These are phyloP conservation scores for Coprinopsis sp. DNA, from an alignment of 768 basidiomycete genomes.

Conservation along the genomic window DNA sequence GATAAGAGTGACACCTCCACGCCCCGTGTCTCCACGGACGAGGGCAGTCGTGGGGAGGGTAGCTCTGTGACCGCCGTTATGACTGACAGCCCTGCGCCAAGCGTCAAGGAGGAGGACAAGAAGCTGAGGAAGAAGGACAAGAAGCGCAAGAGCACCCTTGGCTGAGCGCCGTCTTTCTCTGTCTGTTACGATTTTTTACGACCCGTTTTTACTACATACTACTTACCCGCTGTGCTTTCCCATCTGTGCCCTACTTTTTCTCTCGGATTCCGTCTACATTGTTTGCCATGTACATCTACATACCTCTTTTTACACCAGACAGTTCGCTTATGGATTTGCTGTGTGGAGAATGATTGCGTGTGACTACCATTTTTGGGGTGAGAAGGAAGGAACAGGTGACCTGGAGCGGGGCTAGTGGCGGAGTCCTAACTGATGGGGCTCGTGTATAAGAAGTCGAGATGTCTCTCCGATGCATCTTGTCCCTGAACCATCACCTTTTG, in stretches of 20 bases:
- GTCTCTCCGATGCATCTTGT: too few relatives aligned
- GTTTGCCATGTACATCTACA: too few relatives aligned
- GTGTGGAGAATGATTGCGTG: too few relatives aligned
- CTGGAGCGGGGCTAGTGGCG: not conserved
- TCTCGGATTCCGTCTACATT: too few relatives aligned
- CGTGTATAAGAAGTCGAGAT: slow-evolving; percentile 1
- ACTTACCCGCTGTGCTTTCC: slow-evolving; percentile 29
- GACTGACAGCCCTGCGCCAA: slow-evolving; percentile 54
- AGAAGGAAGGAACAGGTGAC: not conserved
- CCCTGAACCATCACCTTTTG: slow-evolving; percentile 8
- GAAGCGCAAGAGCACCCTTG: slow-evolving; percentile 38
- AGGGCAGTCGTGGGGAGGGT: slow-evolving; percentile 38
- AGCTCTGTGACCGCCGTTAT: slow-evolving; percentile 30
- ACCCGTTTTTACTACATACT: slow-evolving; percentile 28
- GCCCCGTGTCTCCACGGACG: slow-evolving; percentile 43
- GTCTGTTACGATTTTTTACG: slow-evolving; percentile 15
- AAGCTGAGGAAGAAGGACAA: slow-evolving; percentile 63
- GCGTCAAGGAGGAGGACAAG: slow-evolving; percentile 50
- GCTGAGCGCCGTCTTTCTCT: slow-evolving; percentile 16
- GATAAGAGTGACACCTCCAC: too few relatives aligned
- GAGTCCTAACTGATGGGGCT: not conserved
- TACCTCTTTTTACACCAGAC: too few relatives aligned
- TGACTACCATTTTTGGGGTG: not conserved
- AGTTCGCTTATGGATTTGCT: too few relatives aligned
- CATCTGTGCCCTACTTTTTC: not conserved